Conservation (phyloP, 23 red algal genomes). For the Gracilaria vermiculophylla region DNA sequence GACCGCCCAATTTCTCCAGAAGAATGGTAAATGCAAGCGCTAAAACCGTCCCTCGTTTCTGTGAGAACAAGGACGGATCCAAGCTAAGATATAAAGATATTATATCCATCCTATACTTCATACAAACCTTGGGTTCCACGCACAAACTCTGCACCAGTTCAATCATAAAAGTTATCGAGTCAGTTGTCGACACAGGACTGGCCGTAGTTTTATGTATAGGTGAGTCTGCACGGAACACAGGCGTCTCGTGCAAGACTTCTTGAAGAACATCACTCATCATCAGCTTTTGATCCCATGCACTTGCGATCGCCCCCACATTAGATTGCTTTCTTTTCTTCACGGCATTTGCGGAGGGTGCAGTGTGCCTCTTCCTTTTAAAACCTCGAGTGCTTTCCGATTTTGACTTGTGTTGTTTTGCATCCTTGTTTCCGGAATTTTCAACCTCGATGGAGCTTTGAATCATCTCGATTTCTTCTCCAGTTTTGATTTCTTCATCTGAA, state of each 20-base stretch:
- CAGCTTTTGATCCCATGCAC: background rate
- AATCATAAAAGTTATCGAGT: slow-evolving; percentile 21
- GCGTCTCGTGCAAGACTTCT: background rate
- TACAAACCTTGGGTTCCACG: slow-evolving; percentile 16
- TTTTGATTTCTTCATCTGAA: background rate
- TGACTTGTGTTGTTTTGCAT: no score
- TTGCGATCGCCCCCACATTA: background rate
- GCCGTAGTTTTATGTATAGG: background rate
- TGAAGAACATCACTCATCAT: background rate
- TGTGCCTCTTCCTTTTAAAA: background rate
- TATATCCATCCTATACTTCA: slow-evolving; percentile 17
- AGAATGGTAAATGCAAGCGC: slow-evolving; percentile 25
- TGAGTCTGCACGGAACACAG: background rate
- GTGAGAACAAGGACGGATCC: slow-evolving; percentile 42
- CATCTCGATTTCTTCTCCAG: background rate
- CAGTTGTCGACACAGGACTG: background rate
- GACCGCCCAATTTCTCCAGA: slow-evolving; percentile 58
- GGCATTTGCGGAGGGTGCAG: background rate
- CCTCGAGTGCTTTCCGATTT: background rate
- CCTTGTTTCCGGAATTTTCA: background rate
- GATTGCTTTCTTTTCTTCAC: background rate
- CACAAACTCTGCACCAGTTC: background rate
- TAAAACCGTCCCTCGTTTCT: slow-evolving; percentile 25
- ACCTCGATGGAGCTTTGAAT: background rate
- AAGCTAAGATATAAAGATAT: slow-evolving; percentile 18